These are phyloP conservation scores for Russula dissimulans DNA, from an alignment of 768 basidiomycete species.

Conservation along the genomic window DNA sequence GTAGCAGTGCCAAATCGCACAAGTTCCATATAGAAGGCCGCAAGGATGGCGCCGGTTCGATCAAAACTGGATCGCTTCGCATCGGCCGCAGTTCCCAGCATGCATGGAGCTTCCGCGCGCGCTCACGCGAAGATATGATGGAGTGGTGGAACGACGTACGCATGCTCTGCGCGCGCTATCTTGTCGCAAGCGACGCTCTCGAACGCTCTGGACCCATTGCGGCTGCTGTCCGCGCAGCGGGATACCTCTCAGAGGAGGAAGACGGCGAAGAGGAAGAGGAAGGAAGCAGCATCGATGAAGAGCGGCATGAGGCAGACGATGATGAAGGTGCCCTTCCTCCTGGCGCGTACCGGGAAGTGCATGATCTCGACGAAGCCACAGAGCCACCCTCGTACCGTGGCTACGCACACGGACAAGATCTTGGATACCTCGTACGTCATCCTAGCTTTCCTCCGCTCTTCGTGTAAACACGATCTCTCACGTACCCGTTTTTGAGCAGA, in stretches of 20 bases:
- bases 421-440: slow-evolving; percentile 45
- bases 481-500: slow-evolving; percentile 20
- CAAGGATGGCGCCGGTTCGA: slow-evolving; percentile 69
- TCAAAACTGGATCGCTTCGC: slow-evolving; percentile 47
- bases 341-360: slow-evolving; percentile 28
- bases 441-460: not conserved
- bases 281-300: slow-evolving; percentile 50
- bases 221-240: slow-evolving; percentile 81
- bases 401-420: slow-evolving; percentile 33
- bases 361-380: slow-evolving; percentile 33
- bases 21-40: slow-evolving; percentile 97
- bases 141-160: slow-evolving; percentile 99
- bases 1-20: slow-evolving; percentile 59
- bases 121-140: slow-evolving; percentile 96
- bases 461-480: not conserved
- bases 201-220: slow-evolving; percentile 88
- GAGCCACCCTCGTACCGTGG: slow-evolving; percentile 58
- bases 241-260: slow-evolving; percentile 80
- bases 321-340: slow-evolving; percentile 39
- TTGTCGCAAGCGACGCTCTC: slow-evolving; percentile 90
- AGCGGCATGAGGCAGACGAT: slow-evolving; percentile 39
- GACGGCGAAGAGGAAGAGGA: slow-evolving; percentile 52
- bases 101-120: slow-evolving; percentile 84
- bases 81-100: slow-evolving; percentile 34
- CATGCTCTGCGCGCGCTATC: slow-evolving; percentile 88